Percentiles rank a stretch among this genome's conserved stretches.
Evolutionary conservation across 805 yeast species (phyloP).

Genomic region (Ogataea paradorogensis): DNA sequence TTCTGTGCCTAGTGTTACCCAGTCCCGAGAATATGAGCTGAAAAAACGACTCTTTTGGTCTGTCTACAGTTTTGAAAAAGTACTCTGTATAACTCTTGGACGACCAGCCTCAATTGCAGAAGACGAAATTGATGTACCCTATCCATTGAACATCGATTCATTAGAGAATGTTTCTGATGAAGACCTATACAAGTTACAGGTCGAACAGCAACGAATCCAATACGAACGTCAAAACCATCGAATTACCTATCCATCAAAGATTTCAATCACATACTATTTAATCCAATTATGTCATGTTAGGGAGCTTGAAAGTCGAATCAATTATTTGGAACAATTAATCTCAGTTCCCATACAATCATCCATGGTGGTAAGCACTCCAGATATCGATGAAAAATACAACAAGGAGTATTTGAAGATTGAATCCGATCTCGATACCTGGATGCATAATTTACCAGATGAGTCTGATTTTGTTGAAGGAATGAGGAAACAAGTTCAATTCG

Average conservation of each 20-base stretch:
- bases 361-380: background rate
- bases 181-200: constrained; percentile 11
- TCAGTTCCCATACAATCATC: constrained; percentile 9
- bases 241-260: constrained; percentile 11
- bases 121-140: constrained; percentile 19
- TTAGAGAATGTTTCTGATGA: constrained; percentile 2
- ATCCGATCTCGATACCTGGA: constrained; percentile 15
- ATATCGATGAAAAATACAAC: background rate
- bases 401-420: constrained; percentile 4
- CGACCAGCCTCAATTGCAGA: constrained; percentile 17
- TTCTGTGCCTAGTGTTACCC: constrained; percentile 8
- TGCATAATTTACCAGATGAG: constrained; percentile 8
- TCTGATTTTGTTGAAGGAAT: constrained; percentile 13
- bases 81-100: constrained; percentile 19
- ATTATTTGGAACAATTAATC: constrained; percentile 8
- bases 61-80: constrained; percentile 18
- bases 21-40: constrained; percentile 10
- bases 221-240: constrained; percentile 11
- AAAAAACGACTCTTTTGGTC: constrained; percentile 20
- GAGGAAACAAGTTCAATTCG: constrained; percentile 13
- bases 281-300: constrained; percentile 16
- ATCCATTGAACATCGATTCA: constrained; percentile 16
- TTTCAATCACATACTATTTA: constrained; percentile 13
- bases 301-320: constrained; percentile 14
- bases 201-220: constrained; percentile 14